Evolutionary conservation across 2,329 filamentous ascomycete species (phyloP).

Genomic region (Apiospora malaysiana): DNA sequence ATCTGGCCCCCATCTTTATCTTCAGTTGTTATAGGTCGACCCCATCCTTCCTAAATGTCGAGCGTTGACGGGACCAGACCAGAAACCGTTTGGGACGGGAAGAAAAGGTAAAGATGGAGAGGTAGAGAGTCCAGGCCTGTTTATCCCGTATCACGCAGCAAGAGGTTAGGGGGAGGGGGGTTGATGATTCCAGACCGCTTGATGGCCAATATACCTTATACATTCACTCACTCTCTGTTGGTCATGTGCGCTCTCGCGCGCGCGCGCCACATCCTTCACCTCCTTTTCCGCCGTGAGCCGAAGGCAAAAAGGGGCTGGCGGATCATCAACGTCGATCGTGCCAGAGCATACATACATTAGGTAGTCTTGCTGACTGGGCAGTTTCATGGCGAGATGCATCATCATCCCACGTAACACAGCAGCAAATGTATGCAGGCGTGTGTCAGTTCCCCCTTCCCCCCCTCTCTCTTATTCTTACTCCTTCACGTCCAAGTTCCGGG

Average conservation of each 20-base stretch:
- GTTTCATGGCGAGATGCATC: not conserved
- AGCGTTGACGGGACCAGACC: not conserved
- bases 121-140: not conserved
- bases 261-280: not conserved
- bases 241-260: not conserved
- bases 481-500: not conserved
- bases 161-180: not conserved
- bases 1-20: too few species aligned
- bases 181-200: not conserved
- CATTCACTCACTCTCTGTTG: not conserved
- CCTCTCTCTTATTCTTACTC: not conserved
- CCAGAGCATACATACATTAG: not conserved
- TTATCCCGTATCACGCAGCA: not conserved
- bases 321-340: not conserved
- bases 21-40: not conserved
- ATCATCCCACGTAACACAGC: not conserved
- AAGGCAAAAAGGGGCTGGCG: not conserved
- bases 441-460: not conserved
- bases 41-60: not conserved
- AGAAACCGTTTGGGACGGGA: not conserved
- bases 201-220: not conserved
- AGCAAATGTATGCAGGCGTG: not conserved
- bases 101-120: not conserved
- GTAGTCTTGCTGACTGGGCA: not conserved
- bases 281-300: not conserved